Evolutionary conservation across 2,329 filamentous ascomycete species (phyloP), one percentile per base, ranked within the genome.

Genomic region (Pestalotiopsis sp.): DNA sequence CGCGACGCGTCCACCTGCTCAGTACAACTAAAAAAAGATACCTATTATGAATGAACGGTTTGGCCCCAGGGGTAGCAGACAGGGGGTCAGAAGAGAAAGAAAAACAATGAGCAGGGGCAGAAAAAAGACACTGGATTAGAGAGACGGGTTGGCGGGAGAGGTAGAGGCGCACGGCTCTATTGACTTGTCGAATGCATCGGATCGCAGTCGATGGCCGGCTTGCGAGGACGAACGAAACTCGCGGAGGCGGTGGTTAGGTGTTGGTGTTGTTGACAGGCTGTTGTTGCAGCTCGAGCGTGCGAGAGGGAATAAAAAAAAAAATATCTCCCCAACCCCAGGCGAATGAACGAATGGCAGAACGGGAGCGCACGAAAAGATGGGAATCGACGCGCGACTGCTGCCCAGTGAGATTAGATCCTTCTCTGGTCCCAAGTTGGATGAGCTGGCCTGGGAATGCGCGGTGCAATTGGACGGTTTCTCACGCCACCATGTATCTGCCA

Each of bases 131-230:
- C 45, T 52, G 45, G 39, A 63, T 57, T 70, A 68, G 62, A 70
- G 25, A 66, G 66, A 36, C 31, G 31, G 31, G 31, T 36, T 36
- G 31, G 56, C 38, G 59, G 58, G 66, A 49, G 62, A 66, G 57
- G 58, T 64, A 59, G 64, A 66, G 57, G 39, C 59, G 45, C 25
- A 68, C 68, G 66, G 58, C 68, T 64, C 49, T 63, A 41, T 23
- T 63, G 39, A 49, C 39, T 68, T 70, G 68, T 68, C 68, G 68
- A 70, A 70, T 64, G 68, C 68, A 70, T 70, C 68, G 68, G 66
- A 60, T 68, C 66, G 66, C 62, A 68, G 66, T 60, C 66, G 61
- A 56, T 68, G 38, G 66, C 41, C 66, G 41, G 66, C 61, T 62
- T 52, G 45, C 20, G 45, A 52, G 45, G 45, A 52, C 45, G 45